Evolutionary conservation across 345 rosid genomes (phyloP).

Genomic region (Erucastrum elatum): DNA sequence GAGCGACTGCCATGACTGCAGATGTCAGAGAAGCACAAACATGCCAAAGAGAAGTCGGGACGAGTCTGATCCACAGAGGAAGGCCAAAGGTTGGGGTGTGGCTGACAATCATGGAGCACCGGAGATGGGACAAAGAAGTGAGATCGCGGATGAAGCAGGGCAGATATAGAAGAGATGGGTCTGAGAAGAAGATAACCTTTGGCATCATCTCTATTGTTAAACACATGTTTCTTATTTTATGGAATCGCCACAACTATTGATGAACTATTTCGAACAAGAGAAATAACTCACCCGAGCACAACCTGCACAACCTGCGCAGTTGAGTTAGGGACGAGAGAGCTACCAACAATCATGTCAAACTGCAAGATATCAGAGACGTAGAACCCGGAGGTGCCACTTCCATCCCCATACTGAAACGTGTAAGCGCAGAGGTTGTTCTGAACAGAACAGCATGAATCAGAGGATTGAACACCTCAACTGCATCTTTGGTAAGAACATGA

Average conservation of each 20-base stretch:
- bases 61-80: too few species aligned
- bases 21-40: too few species aligned
- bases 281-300: constrained; percentile 80
- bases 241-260: background rate
- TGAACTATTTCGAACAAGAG: background rate
- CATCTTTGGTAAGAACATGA: constrained; percentile 81
- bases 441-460: constrained; percentile 71
- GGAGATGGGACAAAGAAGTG: too few species aligned
- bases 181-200: too few species aligned
- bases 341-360: constrained; percentile 54
- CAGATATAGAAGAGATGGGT: too few species aligned
- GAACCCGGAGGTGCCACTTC: constrained; percentile 88
- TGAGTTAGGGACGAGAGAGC: constrained; percentile 56
- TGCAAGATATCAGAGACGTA: constrained; percentile 78
- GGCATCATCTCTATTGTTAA: too few species aligned
- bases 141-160: too few species aligned
- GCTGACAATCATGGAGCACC: too few species aligned
- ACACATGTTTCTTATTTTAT: too few species aligned
- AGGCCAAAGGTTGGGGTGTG: too few species aligned
- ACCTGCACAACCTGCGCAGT: constrained; percentile 48
- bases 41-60: too few species aligned
- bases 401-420: constrained; percentile 96
- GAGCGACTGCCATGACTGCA: too few species aligned
- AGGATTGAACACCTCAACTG: constrained; percentile 57
- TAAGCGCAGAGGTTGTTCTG: constrained; percentile 69